phyloP scores from a whole-genome alignment of 495 filamentous ascomycete species.

The Hypoxylon lenormandii region DNA sequence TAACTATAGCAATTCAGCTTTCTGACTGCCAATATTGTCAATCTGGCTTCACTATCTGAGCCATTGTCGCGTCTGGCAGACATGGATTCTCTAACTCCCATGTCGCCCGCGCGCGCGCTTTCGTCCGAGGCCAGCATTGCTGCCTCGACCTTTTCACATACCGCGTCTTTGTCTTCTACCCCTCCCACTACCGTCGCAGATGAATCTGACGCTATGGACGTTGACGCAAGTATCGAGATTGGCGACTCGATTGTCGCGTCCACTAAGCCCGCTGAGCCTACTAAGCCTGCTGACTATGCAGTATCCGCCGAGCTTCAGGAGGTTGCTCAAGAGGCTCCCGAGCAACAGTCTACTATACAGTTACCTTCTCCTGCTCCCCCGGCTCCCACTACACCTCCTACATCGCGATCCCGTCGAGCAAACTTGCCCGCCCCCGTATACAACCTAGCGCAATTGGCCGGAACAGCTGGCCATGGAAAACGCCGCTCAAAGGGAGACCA shows the following conservation, averaged over 20 bases:
- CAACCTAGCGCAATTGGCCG: slow-evolving; percentile 65
- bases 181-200: slow-evolving; percentile 59
- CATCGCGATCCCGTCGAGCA: slow-evolving; percentile 58
- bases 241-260: slow-evolving; percentile 57
- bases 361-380: too few species aligned
- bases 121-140: slow-evolving; percentile 49
- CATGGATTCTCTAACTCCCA: slow-evolving; percentile 42
- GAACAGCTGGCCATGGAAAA: slow-evolving; percentile 60
- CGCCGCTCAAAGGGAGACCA: slow-evolving; percentile 56
- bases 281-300: too few species aligned
- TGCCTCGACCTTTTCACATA: slow-evolving; percentile 56
- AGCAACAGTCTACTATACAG: too few species aligned
- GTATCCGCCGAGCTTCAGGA: too few species aligned
- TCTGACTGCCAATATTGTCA: background rate
- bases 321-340: too few species aligned
- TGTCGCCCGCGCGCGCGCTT: slow-evolving; percentile 48
- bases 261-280: slow-evolving; percentile 10
- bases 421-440: slow-evolving; percentile 64
- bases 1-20: too few species aligned
- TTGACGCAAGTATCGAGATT: slow-evolving; percentile 47
- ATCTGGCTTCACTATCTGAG: slow-evolving; percentile 5
- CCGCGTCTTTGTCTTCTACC: slow-evolving; percentile 62
- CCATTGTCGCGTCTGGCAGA: slow-evolving; percentile 38
- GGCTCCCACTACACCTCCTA: slow-evolving; percentile 33
- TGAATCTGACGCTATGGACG: slow-evolving; percentile 37